Evolutionary conservation across 495 filamentous ascomycete genomes (phyloP), one percentile per base, ranked within the genome.

Genomic region (Letharia lupina): DNA sequence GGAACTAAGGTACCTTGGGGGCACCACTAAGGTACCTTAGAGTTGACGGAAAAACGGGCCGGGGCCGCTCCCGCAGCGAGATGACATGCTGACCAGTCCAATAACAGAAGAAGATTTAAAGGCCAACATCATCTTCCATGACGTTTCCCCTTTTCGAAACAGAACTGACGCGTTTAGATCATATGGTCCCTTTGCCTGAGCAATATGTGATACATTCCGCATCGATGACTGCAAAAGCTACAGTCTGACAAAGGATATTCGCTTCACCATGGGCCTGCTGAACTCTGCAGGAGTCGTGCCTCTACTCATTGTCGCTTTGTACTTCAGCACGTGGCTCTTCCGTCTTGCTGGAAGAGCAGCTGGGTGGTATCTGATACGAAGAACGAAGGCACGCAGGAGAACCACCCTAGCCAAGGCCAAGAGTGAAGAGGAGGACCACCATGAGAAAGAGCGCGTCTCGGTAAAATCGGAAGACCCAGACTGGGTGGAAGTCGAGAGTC

Each of bases 401-500:
- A 79, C 89, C 39, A 77, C 91, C 68, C 77, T 86, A 60, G 79
- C 82, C 60, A 82, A 83, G 61, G 80, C 82, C 52, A 78, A 84
- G 62, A 77, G 78, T 18, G 87, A 90, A 44, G 84, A 89, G 64
- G 78, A 84, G 62, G 81, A 79, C 48, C 79, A 79, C 47, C 74
- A 71, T 52, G 72, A 77, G 41, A 75, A 77, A 60, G 74, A 75
- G 18, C 70, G 75, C 33, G 79, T 75, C 58, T 68, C 68, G 10
- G 58, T 61, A 61, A 68, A 57, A 23, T 72, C 71, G 60, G 73
- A 86, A 42, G 86, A 90, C 71, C 86, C 87, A 61, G 87, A 86
- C 33, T 93, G 88, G 89, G 87, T 93, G 75, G 87, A 86, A 72
- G 83, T 91, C 31, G 87, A 90, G 61, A 77, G 78, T 56, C 78